These are phyloP conservation scores for Nepenthes alata DNA, from an alignment of 179 eudicot genomes.

Conservation along the genomic window DNA sequence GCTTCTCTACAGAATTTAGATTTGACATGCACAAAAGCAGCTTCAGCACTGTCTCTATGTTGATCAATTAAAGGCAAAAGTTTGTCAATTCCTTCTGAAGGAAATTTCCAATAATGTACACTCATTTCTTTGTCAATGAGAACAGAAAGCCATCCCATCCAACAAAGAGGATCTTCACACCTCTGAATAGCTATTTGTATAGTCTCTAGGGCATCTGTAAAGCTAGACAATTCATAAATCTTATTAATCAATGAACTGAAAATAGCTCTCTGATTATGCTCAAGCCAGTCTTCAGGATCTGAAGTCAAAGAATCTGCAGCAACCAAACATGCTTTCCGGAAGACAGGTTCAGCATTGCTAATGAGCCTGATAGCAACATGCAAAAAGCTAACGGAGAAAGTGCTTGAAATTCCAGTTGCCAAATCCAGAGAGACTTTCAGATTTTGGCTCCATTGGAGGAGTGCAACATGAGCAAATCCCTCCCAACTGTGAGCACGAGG, in stretches of 20 bases:
- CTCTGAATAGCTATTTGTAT: conserved; percentile 29
- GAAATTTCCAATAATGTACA: conserved; percentile 11
- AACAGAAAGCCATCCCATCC: conserved; percentile 55
- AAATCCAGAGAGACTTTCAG: conserved; percentile 6
- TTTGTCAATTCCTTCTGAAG: conserved; percentile 11
- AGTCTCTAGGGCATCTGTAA: conserved; percentile 32
- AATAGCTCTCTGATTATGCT: conserved; percentile 31
- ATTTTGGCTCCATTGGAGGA: conserved; percentile 39
- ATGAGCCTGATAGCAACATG: conserved; percentile 52
- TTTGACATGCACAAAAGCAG: conserved; percentile 40
- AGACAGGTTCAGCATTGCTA: conserved; percentile 32
- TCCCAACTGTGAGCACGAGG: conserved; percentile 48
- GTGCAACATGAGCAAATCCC: conserved; percentile 66
- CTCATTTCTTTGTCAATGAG: conserved; percentile 17
- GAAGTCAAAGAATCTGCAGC: conserved; percentile 37
- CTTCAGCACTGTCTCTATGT: conserved; percentile 29
- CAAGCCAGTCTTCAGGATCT: conserved; percentile 25
- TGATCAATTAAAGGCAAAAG: conserved; percentile 17
- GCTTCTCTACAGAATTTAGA: conserved; percentile 52
- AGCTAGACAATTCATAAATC: conserved; percentile 29
- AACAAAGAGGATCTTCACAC: conserved; percentile 45
- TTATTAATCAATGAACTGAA: conserved; percentile 33
- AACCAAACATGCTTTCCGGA: conserved; percentile 79
- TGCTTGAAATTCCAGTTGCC: conserved; percentile 15
- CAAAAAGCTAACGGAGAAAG: conserved; percentile 35